Base-by-base conservation (phyloP, 371 early-diverging fungal species). In the Apophysomyces variabilis region DNA sequence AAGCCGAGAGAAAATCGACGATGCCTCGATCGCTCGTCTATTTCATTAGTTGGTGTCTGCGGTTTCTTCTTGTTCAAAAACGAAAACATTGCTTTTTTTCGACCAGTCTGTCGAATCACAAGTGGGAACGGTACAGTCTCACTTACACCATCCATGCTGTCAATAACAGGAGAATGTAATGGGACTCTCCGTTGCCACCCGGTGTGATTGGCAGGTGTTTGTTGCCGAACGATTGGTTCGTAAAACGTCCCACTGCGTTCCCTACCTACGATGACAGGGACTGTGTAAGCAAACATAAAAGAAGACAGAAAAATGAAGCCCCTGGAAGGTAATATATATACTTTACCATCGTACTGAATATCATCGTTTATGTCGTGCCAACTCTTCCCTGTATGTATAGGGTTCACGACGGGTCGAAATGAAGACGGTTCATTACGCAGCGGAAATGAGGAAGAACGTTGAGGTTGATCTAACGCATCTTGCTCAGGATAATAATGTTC, bases 41-140 rank as follows among this genome's bases (percentile, higher is more conserved):
- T 46, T 13, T 39, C 60, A 60, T 32, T 13, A 39, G 38, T 21
- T 1, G n/a, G 38, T 8, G 54, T 35, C 45, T 56, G 59, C 38
- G 59, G 26, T 45, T 57, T 57, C 18, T 64, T 64, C 11, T 64
- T 64, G 14, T 64, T 64, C 32, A 64, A 44, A 36, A 64, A 64
- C 1, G 64, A 58, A n/a, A 64, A 64, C 11, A 64, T 45, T 36
- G 64, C 41, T 50, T 57, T 50, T 26, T 50, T 50, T 26, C 54
- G 54, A 9, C 54, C 21, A 11, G 0, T 5, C 9, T 50, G 54
- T 21, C 5, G 21, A 50, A 8, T 7, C 6, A 45, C 12, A 5
- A 18, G 8, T 18, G 46, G 13, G 13, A 18, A 18, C 46, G 46
- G 46, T n/a, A 13, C 13, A 45, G 12, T 45, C 13, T n/a, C 7